Evolutionary conservation across 2,329 filamentous ascomycete species (phyloP).

Genomic region (Colletotrichum cereale): DNA sequence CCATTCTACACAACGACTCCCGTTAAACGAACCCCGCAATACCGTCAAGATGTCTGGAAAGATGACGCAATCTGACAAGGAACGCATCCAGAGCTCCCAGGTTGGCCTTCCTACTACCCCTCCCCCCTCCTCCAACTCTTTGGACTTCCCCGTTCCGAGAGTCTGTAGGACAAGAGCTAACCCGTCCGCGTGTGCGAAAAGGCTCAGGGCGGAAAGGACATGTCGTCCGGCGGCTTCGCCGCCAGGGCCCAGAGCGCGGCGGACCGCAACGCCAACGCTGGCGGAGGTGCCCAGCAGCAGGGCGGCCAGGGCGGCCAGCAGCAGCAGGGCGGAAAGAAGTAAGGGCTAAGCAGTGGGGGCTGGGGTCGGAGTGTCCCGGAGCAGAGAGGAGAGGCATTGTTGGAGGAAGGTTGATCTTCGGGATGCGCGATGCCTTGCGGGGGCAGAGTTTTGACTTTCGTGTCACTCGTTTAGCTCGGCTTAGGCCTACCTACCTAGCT

Average conservation of each 20-base stretch:
- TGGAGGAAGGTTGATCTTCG: not conserved
- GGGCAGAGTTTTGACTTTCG: not conserved
- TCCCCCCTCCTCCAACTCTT: no score
- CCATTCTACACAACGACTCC: not conserved
- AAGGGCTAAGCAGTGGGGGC: not conserved
- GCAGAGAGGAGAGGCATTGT: not conserved
- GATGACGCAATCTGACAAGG: conserved; percentile 1
- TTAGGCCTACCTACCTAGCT: no score
- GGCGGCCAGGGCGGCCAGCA: conserved; percentile 13
- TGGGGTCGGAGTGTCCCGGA: not conserved
- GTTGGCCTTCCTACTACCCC: not conserved
- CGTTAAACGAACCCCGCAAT: not conserved
- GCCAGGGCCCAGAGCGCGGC: conserved; percentile 18
- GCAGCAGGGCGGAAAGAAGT: conserved; percentile 18
- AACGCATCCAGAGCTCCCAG: conserved; percentile 13
- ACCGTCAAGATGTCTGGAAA: conserved; percentile 15
- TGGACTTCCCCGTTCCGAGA: no score
- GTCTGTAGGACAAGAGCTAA: not conserved
- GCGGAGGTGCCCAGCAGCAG: not conserved
- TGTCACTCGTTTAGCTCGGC: not conserved
- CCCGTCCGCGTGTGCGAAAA: not conserved
- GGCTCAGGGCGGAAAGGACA: conserved; percentile 1
- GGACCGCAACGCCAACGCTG: conserved; percentile 6
- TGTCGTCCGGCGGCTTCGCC: conserved; percentile 1
- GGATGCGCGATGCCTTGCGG: not conserved